Base-by-base conservation (phyloP, 192 early-diverging fungal species). In the Backusella psychrophila region DNA sequence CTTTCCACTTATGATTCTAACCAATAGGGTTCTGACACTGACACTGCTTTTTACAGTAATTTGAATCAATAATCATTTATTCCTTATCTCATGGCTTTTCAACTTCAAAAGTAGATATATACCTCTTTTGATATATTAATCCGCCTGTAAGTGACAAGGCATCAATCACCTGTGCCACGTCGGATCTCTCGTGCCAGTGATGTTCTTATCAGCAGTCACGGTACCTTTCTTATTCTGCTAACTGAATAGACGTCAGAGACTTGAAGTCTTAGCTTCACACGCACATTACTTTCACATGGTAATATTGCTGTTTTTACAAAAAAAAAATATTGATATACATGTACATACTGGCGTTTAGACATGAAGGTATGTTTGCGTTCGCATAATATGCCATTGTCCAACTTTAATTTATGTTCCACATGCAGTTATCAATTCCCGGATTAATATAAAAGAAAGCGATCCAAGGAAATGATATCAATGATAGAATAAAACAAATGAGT, bases 61-160 rank as follows among this genome's bases (percentile, higher is more conserved):
- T 12, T 9, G 23, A 63, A 14, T 63, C 56, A 63, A 26, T 63
- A 63, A 63, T 63, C 56, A 63, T 29, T 14, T 63, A 63, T 26
- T 63, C 23, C 46, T 63, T 63, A 63, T 63, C 56, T 63, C 56
- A 29, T 29, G 12, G 4, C 23, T 63, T 49, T 29, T 63, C 56
- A 63, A 29, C 56, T 63, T 63, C 56, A 63, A 63, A 63, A 63
- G 56, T 63, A 63, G 21, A 63, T 63, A 63, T 63, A 63, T 63
- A n/a, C 56, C 56, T n/a, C 21, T 63, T 63, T 63, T 63, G 26
- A 29, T 29, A 29, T 29, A 26, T 26, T 63, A 63, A 63, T 63
- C 56, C 26, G 11, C 56, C 56, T 29, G 23, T 63, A 29, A 56
- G 12, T 63, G 56, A 63, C 56, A 63, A 63, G 56, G 12, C 56